Base-by-base conservation (phyloP, 768 basidiomycete genomes). In the Tricholoma saponaceum region DNA sequence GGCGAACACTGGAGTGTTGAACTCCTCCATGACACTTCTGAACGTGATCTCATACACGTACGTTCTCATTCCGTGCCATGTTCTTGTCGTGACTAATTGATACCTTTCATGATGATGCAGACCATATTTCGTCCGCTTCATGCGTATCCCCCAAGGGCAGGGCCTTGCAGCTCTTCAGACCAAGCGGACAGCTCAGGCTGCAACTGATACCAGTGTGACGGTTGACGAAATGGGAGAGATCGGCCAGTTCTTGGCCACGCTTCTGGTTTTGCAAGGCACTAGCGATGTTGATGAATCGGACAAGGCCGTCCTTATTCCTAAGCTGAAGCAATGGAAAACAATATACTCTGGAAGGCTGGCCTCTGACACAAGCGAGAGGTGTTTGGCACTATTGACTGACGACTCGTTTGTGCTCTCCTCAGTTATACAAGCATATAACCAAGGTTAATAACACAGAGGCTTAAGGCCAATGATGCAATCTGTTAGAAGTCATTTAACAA, bases 121-220 rank as follows among this genome's bases (percentile, higher is more conserved):
- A 2, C 71, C 77, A 9, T 77, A 79, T 60, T 78, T 77, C 57
- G 60, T 72, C 33, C 76, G 77, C 26, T 78, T 74, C 56, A 58
- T 67, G 30, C 70, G 61, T 18, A 72, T 64, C 3, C 58, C 67
- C 6, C 70, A 66, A 14, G 71, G 66, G 6, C 66, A 63, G 54
- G 72, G 70, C 23, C 51, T 79, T 39, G 73, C 67, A 6, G 66
- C 67, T 25, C 53, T 77, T 14, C 75, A 79, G 53, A 71, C 72
- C 16, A 69, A 68, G 47, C 75, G 75, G 33, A 73, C 69, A 1
- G 73, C 69, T 4, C 64, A 62, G 10, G 59, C 67, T 1, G 60
- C 61, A 2, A 54, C 63, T 23, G 47, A 58, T 28, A 65, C 69
- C 25, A 55, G 51, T 28, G 65, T 67, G 64, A 52, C 56, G 18